Conservation (phyloP, 805 yeast species). For the Ogataea parapolymorpha region DNA sequence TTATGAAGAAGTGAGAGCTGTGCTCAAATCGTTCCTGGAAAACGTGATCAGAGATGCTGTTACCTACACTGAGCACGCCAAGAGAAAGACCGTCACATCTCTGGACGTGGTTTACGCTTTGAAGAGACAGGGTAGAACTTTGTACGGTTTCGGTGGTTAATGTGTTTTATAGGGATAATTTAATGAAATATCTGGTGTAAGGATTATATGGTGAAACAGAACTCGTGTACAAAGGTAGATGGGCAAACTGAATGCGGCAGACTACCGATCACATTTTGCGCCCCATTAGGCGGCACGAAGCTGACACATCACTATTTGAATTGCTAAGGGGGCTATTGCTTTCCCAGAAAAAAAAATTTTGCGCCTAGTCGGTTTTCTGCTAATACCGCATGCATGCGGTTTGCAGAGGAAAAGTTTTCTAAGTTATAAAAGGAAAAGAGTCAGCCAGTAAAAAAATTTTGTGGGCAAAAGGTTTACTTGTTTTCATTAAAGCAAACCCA, state of each 20-base stretch:
- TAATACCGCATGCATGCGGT: constrained; percentile 4
- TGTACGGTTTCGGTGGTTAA: constrained; percentile 99
- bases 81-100: constrained; percentile 99
- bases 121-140: constrained; percentile 99
- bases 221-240: too few relatives aligned
- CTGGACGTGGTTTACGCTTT: constrained; percentile 98
- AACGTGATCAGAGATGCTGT: constrained; percentile 98
- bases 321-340: neutral
- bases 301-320: neutral
- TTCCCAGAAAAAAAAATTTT: constrained; percentile 1
- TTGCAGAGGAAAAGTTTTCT: constrained; percentile 12
- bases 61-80: constrained; percentile 99
- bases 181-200: constrained; percentile 12
- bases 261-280: neutral
- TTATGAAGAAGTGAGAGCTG: constrained; percentile 98
- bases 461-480: constrained; percentile 12
- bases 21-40: constrained; percentile 92
- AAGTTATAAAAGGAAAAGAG: constrained; percentile 10
- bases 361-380: constrained; percentile 5
- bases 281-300: neutral
- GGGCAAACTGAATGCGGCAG: too few relatives aligned
- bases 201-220: neutral
- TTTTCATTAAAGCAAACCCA: constrained; percentile 10
- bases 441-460: constrained; percentile 10
- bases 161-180: constrained; percentile 6